Evolutionary conservation across 345 rosid genomes (phyloP).

Genomic region (Gynandropsis gynandra): DNA sequence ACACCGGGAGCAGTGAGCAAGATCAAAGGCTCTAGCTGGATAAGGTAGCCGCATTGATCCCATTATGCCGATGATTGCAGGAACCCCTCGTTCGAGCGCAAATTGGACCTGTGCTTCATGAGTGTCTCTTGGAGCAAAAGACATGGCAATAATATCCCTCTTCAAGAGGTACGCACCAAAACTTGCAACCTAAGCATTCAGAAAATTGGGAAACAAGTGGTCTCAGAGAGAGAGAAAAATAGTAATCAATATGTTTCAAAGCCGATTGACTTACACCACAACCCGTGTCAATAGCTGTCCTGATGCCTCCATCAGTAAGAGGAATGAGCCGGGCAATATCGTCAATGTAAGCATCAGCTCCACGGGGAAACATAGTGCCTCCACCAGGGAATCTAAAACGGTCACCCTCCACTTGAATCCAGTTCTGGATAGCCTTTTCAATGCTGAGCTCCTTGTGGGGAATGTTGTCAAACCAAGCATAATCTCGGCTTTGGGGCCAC

Average conservation of each 20-base stretch:
- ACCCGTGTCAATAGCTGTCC: slow-evolving; percentile 92
- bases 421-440: slow-evolving; percentile 95
- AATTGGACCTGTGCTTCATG: slow-evolving; percentile 97
- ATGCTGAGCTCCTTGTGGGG: slow-evolving; percentile 92
- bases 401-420: slow-evolving; percentile 90
- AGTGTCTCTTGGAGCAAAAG: slow-evolving; percentile 96
- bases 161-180: slow-evolving; percentile 88
- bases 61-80: slow-evolving; percentile 86
- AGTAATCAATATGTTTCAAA: background rate
- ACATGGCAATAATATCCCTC: slow-evolving; percentile 69
- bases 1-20: slow-evolving; percentile 97
- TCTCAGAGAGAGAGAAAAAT: background rate
- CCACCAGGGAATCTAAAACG: slow-evolving; percentile 93
- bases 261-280: slow-evolving; percentile 62
- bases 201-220: background rate
- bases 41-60: slow-evolving; percentile 80
- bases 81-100: slow-evolving; percentile 95
- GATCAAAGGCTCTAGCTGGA: slow-evolving; percentile 91
- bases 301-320: slow-evolving; percentile 58
- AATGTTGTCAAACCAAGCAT: slow-evolving; percentile 89
- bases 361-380: slow-evolving; percentile 87
- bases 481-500: slow-evolving; percentile 96
- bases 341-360: slow-evolving; percentile 93
- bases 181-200: slow-evolving; percentile 68
- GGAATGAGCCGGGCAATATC: slow-evolving; percentile 68